Evolutionary conservation across 306 rosid genomes (phyloP), one percentile per base, ranked within the genome.

Genomic region (Nissolia schottii): DNA sequence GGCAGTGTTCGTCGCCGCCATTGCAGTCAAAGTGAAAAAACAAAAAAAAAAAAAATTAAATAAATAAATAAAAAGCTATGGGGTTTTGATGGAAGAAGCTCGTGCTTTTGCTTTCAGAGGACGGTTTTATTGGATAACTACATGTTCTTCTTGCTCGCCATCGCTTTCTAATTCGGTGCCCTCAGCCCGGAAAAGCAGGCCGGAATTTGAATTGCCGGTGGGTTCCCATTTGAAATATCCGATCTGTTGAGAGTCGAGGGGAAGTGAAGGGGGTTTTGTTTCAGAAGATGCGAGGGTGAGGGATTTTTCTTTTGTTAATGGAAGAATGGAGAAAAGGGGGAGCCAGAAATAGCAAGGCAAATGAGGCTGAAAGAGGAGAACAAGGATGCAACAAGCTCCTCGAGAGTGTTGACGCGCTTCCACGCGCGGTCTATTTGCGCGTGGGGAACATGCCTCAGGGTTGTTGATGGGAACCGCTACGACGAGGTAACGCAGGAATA

Each of bases 1-100:
- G 1, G 45, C 73, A 12, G 84, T 87, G 24, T 81, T 85, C 3
- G 82, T 76, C 6, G 88, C 87, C 80, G 97, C 91, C 98, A 90
- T 93, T 85, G 82, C 66, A 54, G 65, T 54, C 55, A 59, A 48
- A 45, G 50, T 43, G 29, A 49, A 13, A 27, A 13, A 58, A 19
- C 58, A 37, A 37, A 2, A 6, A 37, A 37, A 5, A 35, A 37
- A 13, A 27, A 13, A 58, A 19, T 58, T 8, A 37, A 2, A 6
- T 8, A 37, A 5, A 35, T 8, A n/a, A n/a, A n/a, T n/a, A n/a
- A n/a, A n/a, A 37, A 37, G 43, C 1, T 37, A 7, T 37, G 43
- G 43, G 11, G 14, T 37, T 10, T 2, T 37, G 43, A 37, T 37
- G 43, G 14, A 5, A 3, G 40, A 35, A 37, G 43, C 43, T 37